These are phyloP conservation scores for Solanum habrochaites DNA, from an alignment of 257 asterid species.

Conservation along the genomic window DNA sequence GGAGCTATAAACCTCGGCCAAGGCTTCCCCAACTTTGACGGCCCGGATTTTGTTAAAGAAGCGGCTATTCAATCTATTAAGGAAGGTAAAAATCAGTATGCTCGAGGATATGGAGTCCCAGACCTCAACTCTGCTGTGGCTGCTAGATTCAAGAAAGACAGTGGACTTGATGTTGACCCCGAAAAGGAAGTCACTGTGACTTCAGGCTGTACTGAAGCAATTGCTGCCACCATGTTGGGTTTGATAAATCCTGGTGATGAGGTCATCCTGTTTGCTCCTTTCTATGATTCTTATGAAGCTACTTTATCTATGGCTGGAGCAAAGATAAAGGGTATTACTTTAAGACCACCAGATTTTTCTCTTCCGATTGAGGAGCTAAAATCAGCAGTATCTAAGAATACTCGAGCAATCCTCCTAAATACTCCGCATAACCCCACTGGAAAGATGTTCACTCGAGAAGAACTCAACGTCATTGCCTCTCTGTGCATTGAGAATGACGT, in stretches of 20 bases:
- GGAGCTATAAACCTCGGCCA: conserved; percentile 96
- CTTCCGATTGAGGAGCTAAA: conserved; percentile 76
- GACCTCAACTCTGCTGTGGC: conserved; percentile 81
- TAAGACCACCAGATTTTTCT: conserved; percentile 71
- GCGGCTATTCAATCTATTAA: conserved; percentile 85
- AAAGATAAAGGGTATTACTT: conserved; percentile 48
- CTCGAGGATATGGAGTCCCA: conserved; percentile 94
- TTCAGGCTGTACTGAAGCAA: conserved; percentile 98
- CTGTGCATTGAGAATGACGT: conserved; percentile 74
- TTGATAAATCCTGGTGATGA: conserved; percentile 92
- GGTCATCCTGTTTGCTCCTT: conserved; percentile 86
- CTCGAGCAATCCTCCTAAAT: conserved; percentile 81
- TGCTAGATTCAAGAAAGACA: conserved; percentile 72
- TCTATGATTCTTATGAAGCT: conserved; percentile 92
- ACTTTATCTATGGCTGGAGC: conserved; percentile 97
- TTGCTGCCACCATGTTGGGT: conserved; percentile 89
- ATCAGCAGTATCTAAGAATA: conserved; percentile 48
- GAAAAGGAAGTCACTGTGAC: conserved; percentile 89
- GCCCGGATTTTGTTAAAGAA: conserved; percentile 94
- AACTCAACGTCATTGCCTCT: conserved; percentile 50
- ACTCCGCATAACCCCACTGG: conserved; percentile 98
- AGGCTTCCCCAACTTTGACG: conserved; percentile 98
- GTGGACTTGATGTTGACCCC: conserved; percentile 61
- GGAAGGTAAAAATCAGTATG: conserved; percentile 82
- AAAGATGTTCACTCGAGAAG: conserved; percentile 77